Percentiles rank a stretch among this genome's conserved stretches.
Evolutionary conservation across 257 asterid genomes (phyloP).

Genomic region (Plectranthus barbatus): DNA sequence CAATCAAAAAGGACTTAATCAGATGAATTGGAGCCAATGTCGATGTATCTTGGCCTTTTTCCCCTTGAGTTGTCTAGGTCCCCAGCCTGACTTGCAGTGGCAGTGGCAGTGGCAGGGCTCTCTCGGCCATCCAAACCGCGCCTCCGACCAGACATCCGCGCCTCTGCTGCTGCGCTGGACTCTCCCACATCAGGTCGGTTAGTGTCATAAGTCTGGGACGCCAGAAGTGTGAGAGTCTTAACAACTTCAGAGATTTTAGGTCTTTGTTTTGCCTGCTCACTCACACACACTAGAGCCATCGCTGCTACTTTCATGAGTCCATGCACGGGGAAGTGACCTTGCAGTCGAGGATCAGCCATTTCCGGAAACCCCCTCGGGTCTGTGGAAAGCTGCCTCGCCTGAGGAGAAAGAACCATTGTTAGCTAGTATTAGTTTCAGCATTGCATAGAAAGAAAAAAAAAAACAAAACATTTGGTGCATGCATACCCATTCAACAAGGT

Average conservation of each 20-base stretch:
- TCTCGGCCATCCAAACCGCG: conserved; percentile 48
- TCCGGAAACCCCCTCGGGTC: conserved; percentile 66
- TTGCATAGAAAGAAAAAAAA: no score
- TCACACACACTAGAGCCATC: conserved; percentile 98
- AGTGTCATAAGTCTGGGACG: conserved; percentile 73
- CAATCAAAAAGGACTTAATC: no score
- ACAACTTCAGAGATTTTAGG: conserved; percentile 89
- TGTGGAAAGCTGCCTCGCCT: conserved; percentile 92
- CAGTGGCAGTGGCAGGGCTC: no score
- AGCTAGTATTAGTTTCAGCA: no score
- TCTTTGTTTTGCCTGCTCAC: conserved; percentile 83
- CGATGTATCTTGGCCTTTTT: no score
- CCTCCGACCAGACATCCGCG: conserved; percentile 41
- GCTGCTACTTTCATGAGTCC: conserved; percentile 90
- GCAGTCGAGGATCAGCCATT: conserved; percentile 91
- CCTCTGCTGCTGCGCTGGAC: no score
- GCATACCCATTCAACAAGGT: conserved; percentile 91
- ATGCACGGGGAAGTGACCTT: conserved; percentile 76
- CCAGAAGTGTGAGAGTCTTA: conserved; percentile 67
- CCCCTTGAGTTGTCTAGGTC: no score
- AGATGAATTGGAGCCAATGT: no score
- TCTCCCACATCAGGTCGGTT: conserved; percentile 33
- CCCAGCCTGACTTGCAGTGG: no score
- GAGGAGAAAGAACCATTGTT: no score
- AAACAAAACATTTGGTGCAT: no score